Evolutionary conservation across 345 rosid genomes (phyloP).

Genomic region (Cochlearia excelsa): DNA sequence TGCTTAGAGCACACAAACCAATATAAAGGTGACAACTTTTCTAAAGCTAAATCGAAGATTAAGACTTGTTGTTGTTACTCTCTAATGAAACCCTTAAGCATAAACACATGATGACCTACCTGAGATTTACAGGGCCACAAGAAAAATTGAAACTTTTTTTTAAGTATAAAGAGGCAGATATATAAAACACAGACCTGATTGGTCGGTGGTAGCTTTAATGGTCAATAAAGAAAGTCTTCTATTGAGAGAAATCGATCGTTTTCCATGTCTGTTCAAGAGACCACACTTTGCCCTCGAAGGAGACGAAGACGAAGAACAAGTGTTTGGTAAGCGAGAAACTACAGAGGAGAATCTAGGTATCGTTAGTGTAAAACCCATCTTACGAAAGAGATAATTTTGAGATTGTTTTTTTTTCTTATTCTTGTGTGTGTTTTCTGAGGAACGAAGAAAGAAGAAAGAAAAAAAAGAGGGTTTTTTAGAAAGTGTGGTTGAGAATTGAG

Average conservation of each 20-base stretch:
- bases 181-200: slow-evolving; percentile 41
- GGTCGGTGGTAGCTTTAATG: slow-evolving; percentile 73
- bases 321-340: slow-evolving; percentile 44
- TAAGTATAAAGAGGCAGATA: neutral
- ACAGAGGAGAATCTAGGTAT: slow-evolving; percentile 52
- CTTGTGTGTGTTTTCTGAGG: neutral
- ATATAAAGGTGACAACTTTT: no score
- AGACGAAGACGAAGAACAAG: slow-evolving; percentile 32
- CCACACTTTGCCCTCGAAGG: slow-evolving; percentile 39
- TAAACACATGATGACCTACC: no score
- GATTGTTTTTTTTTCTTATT: slow-evolving; percentile 1
- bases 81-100: no score
- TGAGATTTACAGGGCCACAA: no score
- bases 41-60: no score
- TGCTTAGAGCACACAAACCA: no score
- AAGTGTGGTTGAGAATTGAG: slow-evolving; percentile 27
- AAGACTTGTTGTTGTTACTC: no score
- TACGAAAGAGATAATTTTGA: slow-evolving; percentile 19
- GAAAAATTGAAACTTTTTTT: slow-evolving; percentile 7
- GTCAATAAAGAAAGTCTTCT: slow-evolving; percentile 49
- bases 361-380: slow-evolving; percentile 55
- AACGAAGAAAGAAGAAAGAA: neutral
- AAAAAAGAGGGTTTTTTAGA: slow-evolving; percentile 1
- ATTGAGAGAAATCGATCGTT: slow-evolving; percentile 26
- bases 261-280: slow-evolving; percentile 29